These are phyloP conservation scores for Sporisorium exsertum DNA, from an alignment of 1,284 basidiomycete genomes.

Conservation along the genomic window DNA sequence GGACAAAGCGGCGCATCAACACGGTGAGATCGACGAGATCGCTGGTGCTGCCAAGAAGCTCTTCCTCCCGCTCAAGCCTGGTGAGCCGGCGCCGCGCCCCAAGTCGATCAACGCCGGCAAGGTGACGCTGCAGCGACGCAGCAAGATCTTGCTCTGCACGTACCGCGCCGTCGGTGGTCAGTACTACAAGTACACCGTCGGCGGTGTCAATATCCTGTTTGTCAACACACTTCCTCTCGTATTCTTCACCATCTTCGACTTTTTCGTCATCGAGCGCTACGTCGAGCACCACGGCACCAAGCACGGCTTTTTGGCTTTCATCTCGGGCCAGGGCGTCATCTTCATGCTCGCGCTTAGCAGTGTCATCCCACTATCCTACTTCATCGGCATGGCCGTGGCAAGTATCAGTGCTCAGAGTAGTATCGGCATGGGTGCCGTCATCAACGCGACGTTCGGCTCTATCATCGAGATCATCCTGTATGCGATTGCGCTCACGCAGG, in stretches of 20 bases:
- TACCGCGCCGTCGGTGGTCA: slow-evolving; percentile 90
- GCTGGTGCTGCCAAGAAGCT: slow-evolving; percentile 48
- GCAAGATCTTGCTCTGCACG: slow-evolving; percentile 90
- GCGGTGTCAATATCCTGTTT: slow-evolving; percentile 98
- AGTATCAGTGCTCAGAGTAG: slow-evolving; percentile 97
- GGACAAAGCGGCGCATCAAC: slow-evolving; percentile 35
- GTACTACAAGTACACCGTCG: slow-evolving; percentile 99
- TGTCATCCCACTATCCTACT: slow-evolving; percentile 97
- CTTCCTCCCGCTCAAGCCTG: slow-evolving; percentile 67
- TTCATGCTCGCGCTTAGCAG: slow-evolving; percentile 88
- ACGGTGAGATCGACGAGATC: slow-evolving; percentile 63
- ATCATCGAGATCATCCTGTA: slow-evolving; percentile 98
- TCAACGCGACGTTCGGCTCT: slow-evolving; percentile 98
- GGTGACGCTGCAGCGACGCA: slow-evolving; percentile 69
- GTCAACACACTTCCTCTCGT: slow-evolving; percentile 94
- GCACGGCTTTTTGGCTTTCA: slow-evolving; percentile 75
- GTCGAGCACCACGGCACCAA: slow-evolving; percentile 76
- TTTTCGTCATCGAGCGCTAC: slow-evolving; percentile 81
- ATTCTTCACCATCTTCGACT: slow-evolving; percentile 95
- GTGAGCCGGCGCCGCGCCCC: slow-evolving; percentile 69
- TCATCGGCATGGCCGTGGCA: slow-evolving; percentile 99
- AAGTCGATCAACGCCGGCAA: slow-evolving; percentile 71
- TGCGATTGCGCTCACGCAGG: slow-evolving; percentile 84
- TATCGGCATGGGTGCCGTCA: slow-evolving; percentile 99
- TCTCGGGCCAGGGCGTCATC: slow-evolving; percentile 83